Percentiles rank a stretch among this genome's conserved stretches.
Conservation (phyloP, 2,329 filamentous ascomycete genomes). For the Neophaeococcomyces aloes region DNA sequence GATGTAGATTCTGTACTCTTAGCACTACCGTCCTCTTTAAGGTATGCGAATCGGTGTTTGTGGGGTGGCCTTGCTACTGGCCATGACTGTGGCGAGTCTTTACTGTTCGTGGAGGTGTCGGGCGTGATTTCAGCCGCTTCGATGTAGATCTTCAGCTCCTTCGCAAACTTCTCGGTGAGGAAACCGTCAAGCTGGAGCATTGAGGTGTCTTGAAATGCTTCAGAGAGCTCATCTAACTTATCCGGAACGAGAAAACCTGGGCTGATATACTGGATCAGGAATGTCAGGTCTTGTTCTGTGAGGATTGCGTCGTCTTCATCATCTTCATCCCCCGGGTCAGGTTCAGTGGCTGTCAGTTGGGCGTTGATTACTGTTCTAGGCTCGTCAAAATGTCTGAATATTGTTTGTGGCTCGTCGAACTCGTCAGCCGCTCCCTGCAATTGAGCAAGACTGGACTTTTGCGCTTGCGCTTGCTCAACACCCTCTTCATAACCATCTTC, state of each 20-base stretch:
- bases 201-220: slow-evolving; percentile 71
- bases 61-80: slow-evolving; percentile 77
- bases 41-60: slow-evolving; percentile 85
- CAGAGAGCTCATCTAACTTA: slow-evolving; percentile 69
- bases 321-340: slow-evolving; percentile 26
- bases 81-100: slow-evolving; percentile 42
- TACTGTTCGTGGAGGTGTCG: slow-evolving; percentile 26
- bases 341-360: slow-evolving; percentile 22
- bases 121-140: slow-evolving; percentile 49
- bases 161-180: slow-evolving; percentile 65
- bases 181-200: slow-evolving; percentile 74
- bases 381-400: slow-evolving; percentile 40
- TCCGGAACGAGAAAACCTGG: slow-evolving; percentile 88
- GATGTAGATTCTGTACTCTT: slow-evolving; percentile 33
- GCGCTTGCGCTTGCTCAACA: slow-evolving; percentile 75
- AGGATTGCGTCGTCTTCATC: slow-evolving; percentile 48
- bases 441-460: slow-evolving; percentile 85
- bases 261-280: slow-evolving; percentile 79
- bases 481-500: slow-evolving; percentile 87
- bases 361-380: slow-evolving; percentile 26
- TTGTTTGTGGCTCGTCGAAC: slow-evolving; percentile 67
- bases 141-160: slow-evolving; percentile 60
- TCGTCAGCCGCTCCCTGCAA: slow-evolving; percentile 72
- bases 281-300: slow-evolving; percentile 72
- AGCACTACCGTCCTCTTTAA: slow-evolving; percentile 24